Evolutionary conservation across 2,329 filamentous ascomycete genomes (phyloP).

Genomic region (Tolypocladium ophioglossoides): DNA sequence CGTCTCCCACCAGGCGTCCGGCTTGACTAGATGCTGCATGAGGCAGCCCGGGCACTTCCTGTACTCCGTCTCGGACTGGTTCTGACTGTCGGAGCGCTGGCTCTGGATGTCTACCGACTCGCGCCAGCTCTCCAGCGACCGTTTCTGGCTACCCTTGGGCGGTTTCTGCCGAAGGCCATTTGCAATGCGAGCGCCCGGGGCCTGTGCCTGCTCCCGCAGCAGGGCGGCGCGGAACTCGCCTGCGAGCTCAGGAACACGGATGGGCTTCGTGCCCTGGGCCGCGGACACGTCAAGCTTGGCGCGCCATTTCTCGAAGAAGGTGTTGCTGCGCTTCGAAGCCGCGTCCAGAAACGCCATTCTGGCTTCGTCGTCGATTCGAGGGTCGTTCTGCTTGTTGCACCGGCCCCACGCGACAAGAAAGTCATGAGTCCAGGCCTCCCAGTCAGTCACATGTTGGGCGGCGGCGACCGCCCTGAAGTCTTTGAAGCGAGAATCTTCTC

Average conservation of each 20-base stretch:
- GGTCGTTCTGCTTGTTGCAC: neutral
- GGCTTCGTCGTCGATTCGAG: neutral
- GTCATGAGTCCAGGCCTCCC: neutral
- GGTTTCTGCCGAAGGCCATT: neutral
- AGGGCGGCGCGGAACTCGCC: neutral
- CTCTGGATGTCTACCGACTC: neutral
- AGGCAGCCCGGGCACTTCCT: neutral
- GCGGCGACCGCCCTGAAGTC: neutral
- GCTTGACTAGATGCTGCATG: conserved; percentile 2
- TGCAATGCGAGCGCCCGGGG: neutral
- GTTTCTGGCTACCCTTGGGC: neutral
- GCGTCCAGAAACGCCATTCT: neutral
- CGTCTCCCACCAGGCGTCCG: conserved; percentile 8
- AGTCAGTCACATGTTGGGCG: neutral
- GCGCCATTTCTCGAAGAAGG: neutral
- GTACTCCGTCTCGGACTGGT: neutral
- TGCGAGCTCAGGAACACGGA: neutral
- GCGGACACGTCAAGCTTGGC: neutral
- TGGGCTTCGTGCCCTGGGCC: neutral
- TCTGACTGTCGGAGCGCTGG: neutral
- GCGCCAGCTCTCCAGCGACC: neutral
- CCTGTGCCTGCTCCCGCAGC: neutral
- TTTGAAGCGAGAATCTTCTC: neutral
- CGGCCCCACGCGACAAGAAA: neutral
- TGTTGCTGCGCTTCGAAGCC: neutral